Evolutionary conservation across 805 yeast genomes (phyloP), one percentile per base, ranked within the genome.

Genomic region (Cyberlindnera xishuangbannaensis): DNA sequence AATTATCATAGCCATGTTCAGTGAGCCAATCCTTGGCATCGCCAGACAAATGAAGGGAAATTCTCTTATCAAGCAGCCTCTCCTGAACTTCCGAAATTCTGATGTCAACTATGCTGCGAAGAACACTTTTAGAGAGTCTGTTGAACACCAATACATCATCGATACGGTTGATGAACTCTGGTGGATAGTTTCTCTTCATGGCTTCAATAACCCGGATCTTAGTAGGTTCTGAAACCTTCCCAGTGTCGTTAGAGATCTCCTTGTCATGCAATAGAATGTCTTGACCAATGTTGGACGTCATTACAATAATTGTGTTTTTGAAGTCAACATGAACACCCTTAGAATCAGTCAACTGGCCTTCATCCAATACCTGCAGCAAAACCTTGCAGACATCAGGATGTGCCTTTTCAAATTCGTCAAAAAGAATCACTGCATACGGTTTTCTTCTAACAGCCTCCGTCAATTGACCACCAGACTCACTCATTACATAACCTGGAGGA

Each of bases 221-320:
- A 4, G 79, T 71, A 13, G 60, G 58, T 2, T 64, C 61, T 27
- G 71, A 59, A 27, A 86, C 82, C 33, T 56, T 60, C 8, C 85
- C 85, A 35, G 75, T 74, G 8, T 76, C 78, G 21, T 75, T 61
- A 9, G 56, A 46, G 8, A 53, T 48, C 26, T 64, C 59, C 24
- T 62, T 68, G 47, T 84, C 95, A 16, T 78, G 67, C 27, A 87
- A 60, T 46, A 92, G 67, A 27, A 83, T 71, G 44, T 88, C 96
- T 59, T 92, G 97, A 7, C 98, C 98, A 49, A 92, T 84, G 58
- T 90, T 90, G 2, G 95, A 84, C 0, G 98, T 90, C 95, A 90
- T 86, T 11, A 92, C 95, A 50, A 90, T 86, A 36, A 90, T 83
- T 0, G 97, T 85, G 58, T 92, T 92, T 46, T 88, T 76, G 75